Conservation (phyloP, 2,329 filamentous ascomycete genomes). For the Chaetoscypha palmicola region DNA sequence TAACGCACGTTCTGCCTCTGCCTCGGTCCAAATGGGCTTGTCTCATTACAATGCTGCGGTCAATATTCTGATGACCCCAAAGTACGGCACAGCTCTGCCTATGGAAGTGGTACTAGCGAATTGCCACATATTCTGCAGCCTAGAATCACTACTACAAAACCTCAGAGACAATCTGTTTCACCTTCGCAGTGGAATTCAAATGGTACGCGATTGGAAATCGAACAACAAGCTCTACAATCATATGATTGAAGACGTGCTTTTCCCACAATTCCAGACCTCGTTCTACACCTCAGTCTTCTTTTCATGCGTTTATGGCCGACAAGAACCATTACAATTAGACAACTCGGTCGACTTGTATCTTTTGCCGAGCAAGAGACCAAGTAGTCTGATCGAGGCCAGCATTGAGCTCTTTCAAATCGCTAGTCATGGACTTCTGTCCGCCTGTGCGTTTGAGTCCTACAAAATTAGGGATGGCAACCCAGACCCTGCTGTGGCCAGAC, state of each 20-base stretch:
- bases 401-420: slow-evolving; percentile 3
- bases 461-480: neutral
- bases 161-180: neutral
- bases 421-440: neutral
- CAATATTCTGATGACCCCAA: neutral
- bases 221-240: neutral
- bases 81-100: neutral
- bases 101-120: neutral
- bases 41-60: neutral
- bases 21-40: neutral
- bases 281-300: neutral
- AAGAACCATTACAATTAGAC: neutral
- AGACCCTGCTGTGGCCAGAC: neutral
- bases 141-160: neutral
- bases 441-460: neutral
- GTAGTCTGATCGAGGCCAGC: neutral
- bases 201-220: neutral
- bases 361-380: neutral
- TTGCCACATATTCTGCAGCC: neutral
- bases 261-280: neutral
- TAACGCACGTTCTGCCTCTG: neutral
- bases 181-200: neutral
- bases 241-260: neutral
- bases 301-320: neutral
- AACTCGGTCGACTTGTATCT: neutral